These are phyloP conservation scores for Pulveroboletus sp. DNA, from an alignment of 768 basidiomycete species.

Conservation along the genomic window DNA sequence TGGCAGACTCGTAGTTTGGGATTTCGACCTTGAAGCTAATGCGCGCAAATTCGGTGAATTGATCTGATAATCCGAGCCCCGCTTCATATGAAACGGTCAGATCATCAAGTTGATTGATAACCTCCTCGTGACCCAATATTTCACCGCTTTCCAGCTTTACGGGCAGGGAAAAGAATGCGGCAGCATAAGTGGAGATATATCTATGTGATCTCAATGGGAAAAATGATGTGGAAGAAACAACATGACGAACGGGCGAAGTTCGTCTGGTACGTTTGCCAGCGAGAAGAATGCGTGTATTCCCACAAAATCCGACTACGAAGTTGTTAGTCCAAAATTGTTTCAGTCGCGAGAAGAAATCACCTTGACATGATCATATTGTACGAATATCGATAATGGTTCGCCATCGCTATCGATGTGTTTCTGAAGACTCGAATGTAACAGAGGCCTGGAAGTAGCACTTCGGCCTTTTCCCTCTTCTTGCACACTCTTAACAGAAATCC, in stretches of 20 bases:
- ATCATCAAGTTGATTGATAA: slow-evolving; percentile 85
- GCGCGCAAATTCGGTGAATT: slow-evolving; percentile 74
- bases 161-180: slow-evolving; percentile 87
- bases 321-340: not conserved
- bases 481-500: slow-evolving; percentile 75
- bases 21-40: slow-evolving; percentile 85
- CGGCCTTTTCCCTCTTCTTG: slow-evolving; percentile 62
- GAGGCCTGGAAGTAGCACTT: slow-evolving; percentile 23
- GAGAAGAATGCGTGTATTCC: slow-evolving; percentile 79
- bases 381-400: slow-evolving; percentile 73
- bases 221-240: slow-evolving; percentile 23
- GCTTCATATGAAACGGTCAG: slow-evolving; percentile 87
- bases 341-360: slow-evolving; percentile 37
- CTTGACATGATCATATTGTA: slow-evolving; percentile 92
- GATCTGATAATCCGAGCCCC: slow-evolving; percentile 57
- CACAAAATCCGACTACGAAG: slow-evolving; percentile 84
- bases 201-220: slow-evolving; percentile 37
- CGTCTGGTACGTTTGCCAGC: slow-evolving; percentile 64
- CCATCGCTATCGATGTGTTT: slow-evolving; percentile 70
- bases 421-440: slow-evolving; percentile 46
- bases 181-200: slow-evolving; percentile 73
- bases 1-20: slow-evolving; percentile 71
- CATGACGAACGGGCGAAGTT: slow-evolving; percentile 59
- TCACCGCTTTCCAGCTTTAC: slow-evolving; percentile 70
- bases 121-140: slow-evolving; percentile 79